Conservation (phyloP, 1,284 basidiomycete genomes). For the Lignosus rhinocerotis region DNA sequence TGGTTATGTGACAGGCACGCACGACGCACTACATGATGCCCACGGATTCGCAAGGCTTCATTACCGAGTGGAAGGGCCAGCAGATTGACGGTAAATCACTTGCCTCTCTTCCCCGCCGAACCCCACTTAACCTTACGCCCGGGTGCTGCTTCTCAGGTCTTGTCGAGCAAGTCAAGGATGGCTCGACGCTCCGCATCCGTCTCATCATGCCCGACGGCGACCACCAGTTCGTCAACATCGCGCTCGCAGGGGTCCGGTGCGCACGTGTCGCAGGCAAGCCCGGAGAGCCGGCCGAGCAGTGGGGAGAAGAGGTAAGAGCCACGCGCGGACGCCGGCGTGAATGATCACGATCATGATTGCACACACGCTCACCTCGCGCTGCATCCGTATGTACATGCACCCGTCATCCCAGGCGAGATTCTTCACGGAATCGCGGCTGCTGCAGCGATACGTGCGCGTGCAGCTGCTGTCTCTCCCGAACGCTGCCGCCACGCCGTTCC, state of each 20-base stretch:
- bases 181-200: conserved; percentile 87
- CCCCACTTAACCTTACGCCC: neutral
- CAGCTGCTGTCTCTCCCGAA: conserved; percentile 87
- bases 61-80: conserved; percentile 90
- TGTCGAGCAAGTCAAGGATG: conserved; percentile 94
- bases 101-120: neutral
- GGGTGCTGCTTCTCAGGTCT: conserved; percentile 56
- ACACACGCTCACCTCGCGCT: neutral
- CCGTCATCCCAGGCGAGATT: conserved; percentile 72
- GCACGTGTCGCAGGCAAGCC: conserved; percentile 73
- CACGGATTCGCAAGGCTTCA: conserved; percentile 83
- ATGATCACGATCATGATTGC: too few species aligned
- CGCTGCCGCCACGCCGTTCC: conserved; percentile 80
- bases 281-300: conserved; percentile 77
- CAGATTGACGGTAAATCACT: conserved; percentile 73
- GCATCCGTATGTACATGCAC: neutral
- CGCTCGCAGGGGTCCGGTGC: conserved; percentile 85
- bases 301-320: conserved; percentile 77
- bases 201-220: conserved; percentile 85
- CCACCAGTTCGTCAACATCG: conserved; percentile 85
- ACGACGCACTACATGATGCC: conserved; percentile 88
- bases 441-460: conserved; percentile 88
- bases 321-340: conserved; percentile 1
- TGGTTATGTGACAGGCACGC: conserved; percentile 55
- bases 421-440: conserved; percentile 90